A percentile compares a stretch with the other conserved stretches of the same genome.
Conservation (phyloP, 179 eudicot genomes). For the Vitellaria paradoxa region DNA sequence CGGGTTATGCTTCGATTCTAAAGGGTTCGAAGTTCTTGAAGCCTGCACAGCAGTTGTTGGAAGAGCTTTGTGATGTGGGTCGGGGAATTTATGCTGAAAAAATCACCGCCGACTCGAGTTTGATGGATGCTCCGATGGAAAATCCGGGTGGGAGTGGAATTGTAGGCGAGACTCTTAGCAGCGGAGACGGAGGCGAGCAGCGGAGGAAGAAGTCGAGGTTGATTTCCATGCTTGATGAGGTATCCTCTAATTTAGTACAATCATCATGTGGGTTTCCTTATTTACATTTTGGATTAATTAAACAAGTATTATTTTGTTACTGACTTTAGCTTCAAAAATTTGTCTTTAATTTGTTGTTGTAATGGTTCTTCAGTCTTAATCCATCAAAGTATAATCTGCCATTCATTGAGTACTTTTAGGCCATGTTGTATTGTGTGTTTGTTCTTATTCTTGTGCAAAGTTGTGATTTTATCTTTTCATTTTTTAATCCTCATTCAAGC, state of each 20-base stretch:
- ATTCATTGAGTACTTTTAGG: not conserved
- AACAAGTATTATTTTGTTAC: not conserved
- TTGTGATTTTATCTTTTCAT: not conserved
- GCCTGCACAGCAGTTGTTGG: constrained; percentile 77
- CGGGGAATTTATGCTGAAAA: constrained; percentile 24
- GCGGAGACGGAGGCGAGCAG: constrained; percentile 26
- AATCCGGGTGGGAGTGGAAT: constrained; percentile 11
- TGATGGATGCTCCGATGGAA: constrained; percentile 29
- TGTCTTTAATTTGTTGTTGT: not conserved
- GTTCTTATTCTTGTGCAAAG: constrained; percentile 1
- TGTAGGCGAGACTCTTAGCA: constrained; percentile 16
- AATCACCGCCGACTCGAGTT: constrained; percentile 6
- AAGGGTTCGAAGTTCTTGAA: constrained; percentile 76
- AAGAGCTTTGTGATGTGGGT: constrained; percentile 50
- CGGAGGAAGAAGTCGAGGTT: constrained; percentile 39
- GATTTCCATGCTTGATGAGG: constrained; percentile 51
- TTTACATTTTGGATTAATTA: not conserved
- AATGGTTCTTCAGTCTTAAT: not conserved
- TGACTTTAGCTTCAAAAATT: not conserved
- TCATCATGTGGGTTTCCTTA: not conserved
- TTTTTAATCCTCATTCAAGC: not conserved
- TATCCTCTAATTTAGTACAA: constrained; percentile 15
- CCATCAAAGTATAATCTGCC: not conserved
- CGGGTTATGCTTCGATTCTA: constrained; percentile 79
- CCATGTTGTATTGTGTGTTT: not conserved